A percentile compares a stretch with the other conserved stretches of the same genome.
These are phyloP conservation scores for Monosporascus sp. DNA, from an alignment of 2,329 filamentous ascomycete species.

Conservation along the genomic window DNA sequence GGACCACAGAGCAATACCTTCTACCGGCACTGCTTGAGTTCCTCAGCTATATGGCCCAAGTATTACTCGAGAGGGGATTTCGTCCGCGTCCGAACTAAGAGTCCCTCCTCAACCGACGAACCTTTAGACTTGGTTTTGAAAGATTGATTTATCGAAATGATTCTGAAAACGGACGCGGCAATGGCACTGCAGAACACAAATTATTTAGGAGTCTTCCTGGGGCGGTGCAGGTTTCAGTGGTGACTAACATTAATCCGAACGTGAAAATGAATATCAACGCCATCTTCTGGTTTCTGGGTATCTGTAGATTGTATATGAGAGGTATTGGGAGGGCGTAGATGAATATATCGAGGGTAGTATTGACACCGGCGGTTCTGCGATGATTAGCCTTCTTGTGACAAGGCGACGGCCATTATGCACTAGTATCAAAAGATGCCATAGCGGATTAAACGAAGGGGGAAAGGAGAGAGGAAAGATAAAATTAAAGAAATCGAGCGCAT, in stretches of 20 bases:
- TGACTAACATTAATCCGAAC: conserved; percentile 27
- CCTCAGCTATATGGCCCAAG: neutral
- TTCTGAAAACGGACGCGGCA: neutral
- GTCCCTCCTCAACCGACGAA: neutral
- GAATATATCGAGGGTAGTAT: conserved; percentile 25
- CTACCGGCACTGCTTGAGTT: neutral
- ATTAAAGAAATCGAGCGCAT: too few relatives aligned
- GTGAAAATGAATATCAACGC: conserved; percentile 34
- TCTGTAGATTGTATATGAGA: conserved; percentile 27
- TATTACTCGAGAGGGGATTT: neutral
- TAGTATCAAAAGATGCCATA: too few relatives aligned
- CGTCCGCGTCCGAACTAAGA: too few relatives aligned
- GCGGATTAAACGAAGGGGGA: too few relatives aligned
- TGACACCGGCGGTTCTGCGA: conserved; percentile 15
- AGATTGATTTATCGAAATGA: neutral
- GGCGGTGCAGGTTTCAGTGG: neutral
- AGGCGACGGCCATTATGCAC: too few relatives aligned
- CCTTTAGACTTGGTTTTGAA: neutral
- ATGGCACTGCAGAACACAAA: neutral
- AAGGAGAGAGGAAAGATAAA: too few relatives aligned
- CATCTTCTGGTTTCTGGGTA: conserved; percentile 35
- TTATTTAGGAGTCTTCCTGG: neutral
- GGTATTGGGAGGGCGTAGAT: conserved; percentile 23
- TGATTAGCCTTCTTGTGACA: neutral
- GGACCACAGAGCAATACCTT: neutral